These are phyloP conservation scores for Ceratocystis lukuohia DNA, from an alignment of 2,329 filamentous ascomycete genomes.

Conservation along the genomic window DNA sequence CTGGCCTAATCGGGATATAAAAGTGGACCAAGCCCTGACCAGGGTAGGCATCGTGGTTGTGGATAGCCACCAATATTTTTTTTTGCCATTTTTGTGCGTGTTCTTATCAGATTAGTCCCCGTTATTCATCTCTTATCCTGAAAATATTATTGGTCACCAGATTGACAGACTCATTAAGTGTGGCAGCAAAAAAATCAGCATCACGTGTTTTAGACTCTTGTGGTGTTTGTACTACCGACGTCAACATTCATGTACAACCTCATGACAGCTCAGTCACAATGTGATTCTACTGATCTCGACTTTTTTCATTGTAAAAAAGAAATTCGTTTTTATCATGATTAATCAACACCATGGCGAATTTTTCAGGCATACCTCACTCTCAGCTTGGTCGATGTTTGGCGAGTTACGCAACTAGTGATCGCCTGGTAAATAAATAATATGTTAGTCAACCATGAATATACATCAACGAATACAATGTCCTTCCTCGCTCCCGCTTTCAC, in stretches of 20 bases:
- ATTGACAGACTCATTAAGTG: not conserved
- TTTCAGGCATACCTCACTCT: not conserved
- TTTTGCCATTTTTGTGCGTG: constrained; percentile 16
- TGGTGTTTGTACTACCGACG: not conserved
- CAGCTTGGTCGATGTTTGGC: not conserved
- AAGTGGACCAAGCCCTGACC: constrained; percentile 19
- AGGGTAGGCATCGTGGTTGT: constrained; percentile 6
- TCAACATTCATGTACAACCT: not conserved
- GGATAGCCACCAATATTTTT: constrained; percentile 11
- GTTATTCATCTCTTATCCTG: constrained; percentile 1
- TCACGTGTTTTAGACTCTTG: not conserved
- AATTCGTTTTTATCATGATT: not conserved
- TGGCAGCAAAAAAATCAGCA: not conserved
- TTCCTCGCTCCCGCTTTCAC: not conserved
- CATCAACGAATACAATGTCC: not conserved
- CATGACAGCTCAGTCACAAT: not conserved
- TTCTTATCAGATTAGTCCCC: constrained; percentile 13
- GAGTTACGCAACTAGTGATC: constrained; percentile 6
- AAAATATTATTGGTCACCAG: too few relatives aligned
- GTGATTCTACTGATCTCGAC: not conserved
- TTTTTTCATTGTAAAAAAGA: not conserved
- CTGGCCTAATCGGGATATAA: constrained; percentile 15
- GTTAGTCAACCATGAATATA: not conserved
- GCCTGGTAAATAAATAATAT: not conserved
- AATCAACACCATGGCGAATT: not conserved